Base-by-base conservation (phyloP, 1,284 basidiomycete genomes). In the Papiliotrema fonsecae region DNA sequence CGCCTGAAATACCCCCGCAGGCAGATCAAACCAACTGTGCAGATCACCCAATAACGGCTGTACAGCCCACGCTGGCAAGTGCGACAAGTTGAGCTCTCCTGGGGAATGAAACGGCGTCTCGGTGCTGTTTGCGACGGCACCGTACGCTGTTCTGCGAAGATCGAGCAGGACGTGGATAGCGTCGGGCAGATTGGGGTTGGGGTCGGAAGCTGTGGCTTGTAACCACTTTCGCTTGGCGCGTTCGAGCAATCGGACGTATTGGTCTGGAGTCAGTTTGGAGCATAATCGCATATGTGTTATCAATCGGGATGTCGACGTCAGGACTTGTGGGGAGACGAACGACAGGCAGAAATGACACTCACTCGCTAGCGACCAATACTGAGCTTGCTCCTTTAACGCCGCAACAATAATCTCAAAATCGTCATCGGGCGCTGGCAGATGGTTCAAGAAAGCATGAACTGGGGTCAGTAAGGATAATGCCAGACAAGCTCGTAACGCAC, bases 161-260 rank as follows among this genome's bases (percentile, higher is more conserved):
- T 75, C 73, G 36, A 73, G 64, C 6, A 75, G 58, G 24, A 70
- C 69, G 45, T 68, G 67, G 34, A 75, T 72, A 5, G 73, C 73
- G 42, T 72, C 70, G 1, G 73, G 70, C 2, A 72, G 62, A n/a
- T 57, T 56, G 4, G 60, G 55, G 47, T 60, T 60, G 30, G 56
- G 43, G 26, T 52, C 54, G 18, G 44, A 45, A 22, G 47, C 45
- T 1, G 61, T 50, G 4, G 60, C 49, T 14, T 61, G 49, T 2
- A 64, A 57, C 68, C 65, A 70, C 46, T 70, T 70, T 14, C 68
- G 55, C 42, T 70, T 67, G 21, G 72, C 73, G 16, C 70, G 57
- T 39, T 70, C 65, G 28, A 75, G 69, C 1, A 73, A 64, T 24
- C 64, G 63, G 34, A 67, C 67, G 47, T 75, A 73, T 62, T 69